Base-by-base conservation (phyloP, 2,329 filamentous ascomycete species). In the Cercospora sojina region DNA sequence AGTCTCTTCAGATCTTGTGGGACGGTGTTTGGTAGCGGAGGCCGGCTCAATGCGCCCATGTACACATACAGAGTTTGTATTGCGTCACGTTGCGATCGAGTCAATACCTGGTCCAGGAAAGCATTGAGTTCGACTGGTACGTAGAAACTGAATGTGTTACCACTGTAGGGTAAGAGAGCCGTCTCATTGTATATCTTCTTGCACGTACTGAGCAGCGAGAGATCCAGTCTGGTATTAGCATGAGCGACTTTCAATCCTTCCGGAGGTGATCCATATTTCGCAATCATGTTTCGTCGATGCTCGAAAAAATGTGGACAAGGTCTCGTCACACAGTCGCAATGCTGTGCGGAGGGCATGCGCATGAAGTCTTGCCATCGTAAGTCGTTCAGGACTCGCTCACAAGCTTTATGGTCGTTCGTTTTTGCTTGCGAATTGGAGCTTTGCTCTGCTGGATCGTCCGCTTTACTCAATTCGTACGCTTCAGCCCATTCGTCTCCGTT, bases 221-320 rank as follows among this genome's bases (percentile, higher is more conserved):
- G 60, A 31, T 69, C 55, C 13, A 65, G 60, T 43, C 67, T 67
- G 7, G 67, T 65, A 13, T 55, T 43, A 12, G 57, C 29, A 41
- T 69, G 65, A 35, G 61, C 62, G 8, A 27, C 31, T 10, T 65
- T 41, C 3, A 69, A 55, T 9, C 67, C 67, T 23, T 51, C 65
- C 53, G 65, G 62, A 25, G 60, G 64, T 18, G 59, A 20, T 16
- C 67, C 67, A 43, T 65, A 66, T 53, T 64, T 64, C 12, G 64
- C 67, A 13, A 67, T 62, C 62, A 67, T 59, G n/a, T 47, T 55
- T 18, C 51, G 51, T 13, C 65, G 59, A 49, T 67, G 56, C 23
- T 67, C 58, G 18, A 67, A 65, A 55, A 67, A 67, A 49, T 67
- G 67, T 16, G 59, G 57, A 53, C 65, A 69, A 8, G 65, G 65